phyloP scores from a whole-genome alignment of 2,329 filamentous ascomycete species.

The Podosphaera aphanis region DNA sequence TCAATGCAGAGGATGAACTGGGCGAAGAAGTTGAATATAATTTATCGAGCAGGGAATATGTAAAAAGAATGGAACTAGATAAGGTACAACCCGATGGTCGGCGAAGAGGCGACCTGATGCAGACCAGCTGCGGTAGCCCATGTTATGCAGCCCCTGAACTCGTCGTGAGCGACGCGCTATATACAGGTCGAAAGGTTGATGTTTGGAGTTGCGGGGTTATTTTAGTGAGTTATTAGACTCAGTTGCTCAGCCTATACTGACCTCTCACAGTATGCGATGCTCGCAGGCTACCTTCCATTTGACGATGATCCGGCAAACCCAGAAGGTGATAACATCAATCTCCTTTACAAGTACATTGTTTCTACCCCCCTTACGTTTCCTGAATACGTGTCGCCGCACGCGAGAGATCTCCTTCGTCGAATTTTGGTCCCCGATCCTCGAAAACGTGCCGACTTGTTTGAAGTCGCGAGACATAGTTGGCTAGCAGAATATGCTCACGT shows the following conservation, averaged over 20 bases:
- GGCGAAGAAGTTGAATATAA: conserved; percentile 77
- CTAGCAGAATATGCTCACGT: conserved; percentile 91
- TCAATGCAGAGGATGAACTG: conserved; percentile 71
- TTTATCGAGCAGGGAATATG: conserved; percentile 64
- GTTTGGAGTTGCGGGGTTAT: conserved; percentile 99
- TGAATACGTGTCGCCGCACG: conserved; percentile 95
- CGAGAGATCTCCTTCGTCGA: conserved; percentile 69
- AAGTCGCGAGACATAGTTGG: conserved; percentile 96
- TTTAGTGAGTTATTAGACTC: conserved; percentile 38
- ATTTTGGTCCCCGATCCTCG: conserved; percentile 90
- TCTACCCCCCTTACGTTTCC: conserved; percentile 92
- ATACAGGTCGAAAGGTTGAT: conserved; percentile 92
- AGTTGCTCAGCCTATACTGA: conserved; percentile 5
- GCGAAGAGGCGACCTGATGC: conserved; percentile 85
- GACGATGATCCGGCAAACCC: conserved; percentile 96
- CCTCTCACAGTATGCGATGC: conserved; percentile 71
- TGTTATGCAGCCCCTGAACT: conserved; percentile 94
- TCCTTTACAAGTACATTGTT: conserved; percentile 97
- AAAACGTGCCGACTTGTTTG: conserved; percentile 85
- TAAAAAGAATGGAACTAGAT: conserved; percentile 71
- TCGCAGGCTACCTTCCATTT: conserved; percentile 90
- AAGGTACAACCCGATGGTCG: conserved; percentile 49
- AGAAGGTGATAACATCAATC: conserved; percentile 96
- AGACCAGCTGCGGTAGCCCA: conserved; percentile 93
- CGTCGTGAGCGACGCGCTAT: conserved; percentile 89